Base-by-base conservation (phyloP, 1,139 yeast genomes). In the Geotrichum fermentans region DNA sequence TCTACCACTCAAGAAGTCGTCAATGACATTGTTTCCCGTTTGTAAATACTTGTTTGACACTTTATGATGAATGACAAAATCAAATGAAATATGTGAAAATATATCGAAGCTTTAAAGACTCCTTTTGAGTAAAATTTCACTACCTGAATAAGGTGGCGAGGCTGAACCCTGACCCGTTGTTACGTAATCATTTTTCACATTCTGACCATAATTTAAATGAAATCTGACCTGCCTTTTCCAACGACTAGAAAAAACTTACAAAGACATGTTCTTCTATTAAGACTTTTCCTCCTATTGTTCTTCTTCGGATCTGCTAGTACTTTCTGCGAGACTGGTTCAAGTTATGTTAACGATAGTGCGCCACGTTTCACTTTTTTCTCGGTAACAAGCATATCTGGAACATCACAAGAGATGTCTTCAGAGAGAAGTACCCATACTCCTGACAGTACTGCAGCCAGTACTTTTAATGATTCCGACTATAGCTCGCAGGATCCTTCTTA, bases 1-100 rank as follows among this genome's bases (percentile, higher is more conserved):
- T 80, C 94, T 51, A 67, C 92, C 49, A 92, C 98, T 55, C 83
- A 83, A 62, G 83, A 92, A 58, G 97, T 94, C 55, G 72, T 84
- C 56, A 82, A 82, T 55, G 98, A 92, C 68, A 80, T 92, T 58
- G 66, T 87, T 63, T 73, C 74, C 64, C 73, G 82, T 60, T 62
- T 78, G 50, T 74, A 71, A 63, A 41, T 42, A 30, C 22, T 28
- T 21, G 16, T n/a, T 18, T 40, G 18, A 30, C 8, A 32, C 36
- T 20, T 32, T 40, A 33, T 30, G 22, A 20, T n/a, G 34, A 6
- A 30, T 30, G 34, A 30, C 34, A 30, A 30, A 24, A 24, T 6
- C 28, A 10, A 6, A 6, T 24, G 28, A 24, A 24, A n/a, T n/a
- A n/a, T 28, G 13, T 10, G 1, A 18, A 13, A 20, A 18, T 37